Base-by-base conservation (phyloP, 78 protist genomes). In the Dictyostelium intermedium region DNA sequence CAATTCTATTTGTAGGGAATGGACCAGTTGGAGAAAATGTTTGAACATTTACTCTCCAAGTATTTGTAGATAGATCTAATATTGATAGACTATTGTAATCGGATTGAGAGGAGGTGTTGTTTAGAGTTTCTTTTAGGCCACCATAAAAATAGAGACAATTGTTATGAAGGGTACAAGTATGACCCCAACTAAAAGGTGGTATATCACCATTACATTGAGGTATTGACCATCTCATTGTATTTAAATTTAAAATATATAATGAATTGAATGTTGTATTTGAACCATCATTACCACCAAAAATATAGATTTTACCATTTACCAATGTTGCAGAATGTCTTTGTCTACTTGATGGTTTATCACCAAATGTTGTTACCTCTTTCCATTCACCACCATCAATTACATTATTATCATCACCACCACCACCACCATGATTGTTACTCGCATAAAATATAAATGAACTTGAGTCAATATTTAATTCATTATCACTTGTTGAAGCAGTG, bases 161-260 rank as follows among this genome's bases (percentile, higher is more conserved):
- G 13, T 66, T 35, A 66, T 78, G 81, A 47, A 41, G 47, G 3
- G 76, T 79, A 9, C 78, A 56, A 14, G 86, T 14, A 35, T 87
- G 93, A 8, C 93, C 93, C 93, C 93, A 87, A 10, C 77, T 63
- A 13, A 74, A 56, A 14, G 85, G 84, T 63, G 93, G 93, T 32
- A 14, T 53, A 63, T 53, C 84, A 8, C 93, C 93, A 27, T 16
- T 43, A 63, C 93, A 87, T 18, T 78, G 80, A 1, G 93, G 93
- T 63, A 87, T 87, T 30, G 93, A 78, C 93, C 93, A 87, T 45
- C 47, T 76, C 93, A 35, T 43, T 27, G 85, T 79, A 18, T 27
- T 27, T 9, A 63, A 13, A 63, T 87, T 84, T 16, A 87, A 79
- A 9, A 76, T 50, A 60, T 77, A 86, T 14, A 86, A 74, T 60